Evolutionary conservation across 371 early-diverging fungal genomes (phyloP).

Genomic region (Nosema granulosis): DNA sequence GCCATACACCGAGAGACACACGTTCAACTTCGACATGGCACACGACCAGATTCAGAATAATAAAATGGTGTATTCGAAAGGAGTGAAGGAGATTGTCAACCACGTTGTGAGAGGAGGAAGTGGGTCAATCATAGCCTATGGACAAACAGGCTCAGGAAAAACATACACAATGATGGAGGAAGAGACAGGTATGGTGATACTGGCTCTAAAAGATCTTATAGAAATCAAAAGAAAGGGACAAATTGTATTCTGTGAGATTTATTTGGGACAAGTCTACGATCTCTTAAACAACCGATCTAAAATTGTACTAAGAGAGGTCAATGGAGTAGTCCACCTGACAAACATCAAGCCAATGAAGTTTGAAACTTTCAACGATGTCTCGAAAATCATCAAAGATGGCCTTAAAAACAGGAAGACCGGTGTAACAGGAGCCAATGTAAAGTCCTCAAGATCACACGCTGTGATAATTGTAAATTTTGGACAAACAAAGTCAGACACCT

Average conservation of each 20-base stretch:
- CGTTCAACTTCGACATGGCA: conserved; percentile 87
- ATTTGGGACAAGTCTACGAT: conserved; percentile 50
- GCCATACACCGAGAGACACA: conserved; percentile 81
- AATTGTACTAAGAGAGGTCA: conserved; percentile 67
- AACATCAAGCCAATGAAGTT: conserved; percentile 77
- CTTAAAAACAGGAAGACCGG: conserved; percentile 69
- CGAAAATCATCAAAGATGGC: conserved; percentile 82
- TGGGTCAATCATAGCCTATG: conserved; percentile 95
- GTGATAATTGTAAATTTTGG: conserved; percentile 67
- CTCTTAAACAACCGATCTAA: conserved; percentile 30
- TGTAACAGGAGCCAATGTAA: conserved; percentile 84
- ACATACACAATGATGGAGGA: conserved; percentile 85
- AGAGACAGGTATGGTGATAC: conserved; percentile 36
- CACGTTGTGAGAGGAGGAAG: conserved; percentile 86
- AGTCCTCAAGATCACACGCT: conserved; percentile 92
- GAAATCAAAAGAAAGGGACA: conserved; percentile 7
- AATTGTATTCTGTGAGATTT: conserved; percentile 47
- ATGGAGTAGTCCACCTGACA: conserved; percentile 76
- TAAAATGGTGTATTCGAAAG: conserved; percentile 78
- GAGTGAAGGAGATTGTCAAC: conserved; percentile 82
- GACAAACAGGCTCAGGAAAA: conserved; percentile 95
- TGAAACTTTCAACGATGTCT: conserved; percentile 71
- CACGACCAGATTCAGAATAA: conserved; percentile 77
- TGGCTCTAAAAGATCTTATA: conserved; percentile 65
- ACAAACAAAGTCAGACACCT: background rate